Conservation (phyloP, 2,329 filamentous ascomycete genomes). For the Daldinia sp. region DNA sequence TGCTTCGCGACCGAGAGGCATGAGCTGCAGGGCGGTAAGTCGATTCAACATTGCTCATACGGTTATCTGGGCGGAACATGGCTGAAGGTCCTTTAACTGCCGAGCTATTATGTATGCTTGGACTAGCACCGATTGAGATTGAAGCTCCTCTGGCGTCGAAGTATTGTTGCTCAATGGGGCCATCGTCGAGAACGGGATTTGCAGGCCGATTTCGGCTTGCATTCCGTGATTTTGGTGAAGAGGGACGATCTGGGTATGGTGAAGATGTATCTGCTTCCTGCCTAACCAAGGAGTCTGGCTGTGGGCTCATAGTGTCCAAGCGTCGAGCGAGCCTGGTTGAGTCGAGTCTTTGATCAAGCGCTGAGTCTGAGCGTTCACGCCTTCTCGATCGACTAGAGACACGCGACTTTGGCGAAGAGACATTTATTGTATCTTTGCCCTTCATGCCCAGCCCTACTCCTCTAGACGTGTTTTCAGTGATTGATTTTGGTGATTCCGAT, state of each 20-base stretch:
- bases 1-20: slow-evolving; percentile 17
- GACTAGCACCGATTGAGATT: slow-evolving; percentile 1
- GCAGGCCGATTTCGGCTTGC: slow-evolving; percentile 1
- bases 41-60: slow-evolving; percentile 25
- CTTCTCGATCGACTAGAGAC: neutral
- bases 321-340: neutral
- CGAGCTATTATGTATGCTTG: slow-evolving; percentile 7
- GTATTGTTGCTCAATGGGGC: neutral
- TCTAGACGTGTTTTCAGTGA: neutral
- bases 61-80: slow-evolving; percentile 8
- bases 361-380: neutral
- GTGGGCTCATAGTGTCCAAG: neutral
- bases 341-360: neutral
- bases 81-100: neutral
- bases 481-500: neutral
- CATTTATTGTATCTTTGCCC: neutral
- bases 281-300: neutral
- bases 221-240: slow-evolving; percentile 4
- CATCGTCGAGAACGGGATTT: neutral
- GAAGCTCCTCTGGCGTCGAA: neutral
- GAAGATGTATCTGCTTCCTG: slow-evolving; percentile 1
- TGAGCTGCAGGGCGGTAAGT: slow-evolving; percentile 15
- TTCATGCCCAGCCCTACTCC: neutral
- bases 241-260: slow-evolving; percentile 8
- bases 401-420: slow-evolving; percentile 3